Conservation (phyloP, 2,329 filamentous ascomycete genomes). For the Pyricularia grisea region DNA sequence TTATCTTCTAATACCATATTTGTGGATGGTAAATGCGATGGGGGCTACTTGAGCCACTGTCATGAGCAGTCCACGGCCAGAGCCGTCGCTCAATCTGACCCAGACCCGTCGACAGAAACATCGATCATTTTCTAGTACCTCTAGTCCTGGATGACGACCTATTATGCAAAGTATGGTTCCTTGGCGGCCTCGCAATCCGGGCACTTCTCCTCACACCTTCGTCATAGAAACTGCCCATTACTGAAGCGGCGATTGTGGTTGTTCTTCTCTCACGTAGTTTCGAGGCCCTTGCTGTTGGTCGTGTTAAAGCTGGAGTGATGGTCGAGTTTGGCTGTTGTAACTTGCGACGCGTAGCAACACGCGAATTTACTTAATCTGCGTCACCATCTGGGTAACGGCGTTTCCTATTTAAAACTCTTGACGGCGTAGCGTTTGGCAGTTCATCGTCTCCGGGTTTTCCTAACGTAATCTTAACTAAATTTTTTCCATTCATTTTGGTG, state of each 20-base stretch:
- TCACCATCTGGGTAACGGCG: neutral
- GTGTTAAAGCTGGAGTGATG: neutral
- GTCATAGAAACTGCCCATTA: neutral
- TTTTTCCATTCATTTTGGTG: neutral
- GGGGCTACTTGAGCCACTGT: no score
- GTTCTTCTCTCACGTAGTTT: neutral
- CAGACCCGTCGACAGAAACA: neutral
- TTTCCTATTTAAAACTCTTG: neutral
- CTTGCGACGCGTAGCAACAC: neutral
- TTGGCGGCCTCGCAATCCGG: neutral
- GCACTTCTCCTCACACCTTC: neutral
- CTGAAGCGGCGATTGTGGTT: neutral
- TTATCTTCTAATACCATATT: no score
- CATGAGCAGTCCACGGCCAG: no score
- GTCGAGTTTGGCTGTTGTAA: neutral
- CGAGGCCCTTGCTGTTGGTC: neutral
- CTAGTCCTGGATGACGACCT: neutral
- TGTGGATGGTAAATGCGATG: no score
- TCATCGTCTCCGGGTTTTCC: neutral
- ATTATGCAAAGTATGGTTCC: neutral
- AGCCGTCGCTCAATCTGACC: neutral
- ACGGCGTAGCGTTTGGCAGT: neutral
- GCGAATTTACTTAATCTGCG: neutral
- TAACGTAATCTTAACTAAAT: neutral
- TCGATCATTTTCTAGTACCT: neutral